Percentiles rank a stretch among this genome's conserved stretches.
phyloP scores from a whole-genome alignment of 257 asterid species.

The Nicotiana tomentosiformis region DNA sequence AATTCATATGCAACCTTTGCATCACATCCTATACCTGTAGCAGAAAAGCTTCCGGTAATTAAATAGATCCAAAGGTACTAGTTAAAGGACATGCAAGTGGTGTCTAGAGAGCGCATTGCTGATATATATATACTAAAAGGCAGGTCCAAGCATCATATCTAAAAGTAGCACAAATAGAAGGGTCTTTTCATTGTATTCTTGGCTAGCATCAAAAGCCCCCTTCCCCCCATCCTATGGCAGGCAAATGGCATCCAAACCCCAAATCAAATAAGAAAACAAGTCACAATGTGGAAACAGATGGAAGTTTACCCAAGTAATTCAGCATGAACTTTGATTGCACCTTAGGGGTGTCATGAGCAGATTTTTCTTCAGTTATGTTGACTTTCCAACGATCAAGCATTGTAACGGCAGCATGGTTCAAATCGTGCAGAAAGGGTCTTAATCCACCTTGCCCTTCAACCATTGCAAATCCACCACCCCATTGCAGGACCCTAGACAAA shows the following conservation, averaged over 20 bases:
- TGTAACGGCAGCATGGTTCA: slow-evolving; percentile 69
- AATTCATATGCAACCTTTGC: slow-evolving; percentile 88
- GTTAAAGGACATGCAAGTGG: neutral
- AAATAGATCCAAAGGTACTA: slow-evolving; percentile 5
- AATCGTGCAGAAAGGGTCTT: slow-evolving; percentile 59
- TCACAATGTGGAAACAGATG: neutral
- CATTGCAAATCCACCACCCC: slow-evolving; percentile 81
- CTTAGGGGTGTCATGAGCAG: slow-evolving; percentile 27
- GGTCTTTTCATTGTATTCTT: neutral
- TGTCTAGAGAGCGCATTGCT: neutral
- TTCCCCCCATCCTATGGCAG: neutral
- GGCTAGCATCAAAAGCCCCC: neutral
- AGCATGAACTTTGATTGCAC: slow-evolving; percentile 73
- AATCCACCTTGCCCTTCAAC: slow-evolving; percentile 77
- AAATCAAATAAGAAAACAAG: neutral
- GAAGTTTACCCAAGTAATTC: slow-evolving; percentile 71
- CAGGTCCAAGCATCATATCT: neutral
- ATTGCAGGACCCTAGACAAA: slow-evolving; percentile 66
- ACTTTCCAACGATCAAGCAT: slow-evolving; percentile 92
- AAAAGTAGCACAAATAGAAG: neutral
- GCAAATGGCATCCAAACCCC: neutral
- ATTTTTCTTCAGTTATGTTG: slow-evolving; percentile 47
- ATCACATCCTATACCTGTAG: slow-evolving; percentile 80
- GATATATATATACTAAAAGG: neutral
- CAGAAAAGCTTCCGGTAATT: slow-evolving; percentile 9